A percentile compares a stretch with the other conserved stretches of the same genome.
These are phyloP conservation scores for Aspergillus sp. DNA, from an alignment of 2,329 filamentous ascomycete genomes.

Conservation along the genomic window DNA sequence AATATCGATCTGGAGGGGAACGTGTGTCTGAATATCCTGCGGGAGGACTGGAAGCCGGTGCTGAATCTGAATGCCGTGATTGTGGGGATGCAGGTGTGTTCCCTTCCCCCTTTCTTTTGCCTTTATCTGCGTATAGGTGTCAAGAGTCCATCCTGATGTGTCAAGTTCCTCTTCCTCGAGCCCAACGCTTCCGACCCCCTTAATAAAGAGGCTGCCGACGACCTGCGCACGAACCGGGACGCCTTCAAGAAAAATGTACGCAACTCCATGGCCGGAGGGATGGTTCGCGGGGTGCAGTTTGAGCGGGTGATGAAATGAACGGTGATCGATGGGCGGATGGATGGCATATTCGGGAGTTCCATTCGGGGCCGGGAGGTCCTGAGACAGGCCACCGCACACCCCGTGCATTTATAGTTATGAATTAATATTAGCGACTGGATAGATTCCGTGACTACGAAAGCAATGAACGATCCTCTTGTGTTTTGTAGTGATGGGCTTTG, in stretches of 20 bases:
- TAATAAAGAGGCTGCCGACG: conserved; percentile 96
- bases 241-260: conserved; percentile 89
- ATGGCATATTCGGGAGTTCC: not conserved
- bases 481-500: not conserved
- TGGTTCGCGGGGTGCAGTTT: conserved; percentile 69
- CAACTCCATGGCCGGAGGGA: conserved; percentile 75
- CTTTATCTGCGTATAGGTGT: no score
- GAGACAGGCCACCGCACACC: not conserved
- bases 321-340: not conserved
- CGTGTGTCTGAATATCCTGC: conserved; percentile 93
- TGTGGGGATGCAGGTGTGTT: conserved; percentile 78
- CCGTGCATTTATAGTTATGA: conserved; percentile 18
- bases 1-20: conserved; percentile 98
- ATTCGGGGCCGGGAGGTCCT: not conserved
- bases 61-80: conserved; percentile 95
- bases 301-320: conserved; percentile 70
- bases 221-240: conserved; percentile 80
- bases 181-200: conserved; percentile 96
- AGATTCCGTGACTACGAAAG: conserved; percentile 24
- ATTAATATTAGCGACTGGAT: conserved; percentile 34
- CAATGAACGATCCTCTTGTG: conserved; percentile 14
- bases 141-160: not conserved
- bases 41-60: conserved; percentile 99
- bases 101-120: not conserved
- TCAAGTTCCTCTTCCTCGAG: conserved; percentile 90